These are phyloP conservation scores for Mayamaea pseudoterrestris DNA, from an alignment of 108 stramenopile genomes.

Conservation along the genomic window DNA sequence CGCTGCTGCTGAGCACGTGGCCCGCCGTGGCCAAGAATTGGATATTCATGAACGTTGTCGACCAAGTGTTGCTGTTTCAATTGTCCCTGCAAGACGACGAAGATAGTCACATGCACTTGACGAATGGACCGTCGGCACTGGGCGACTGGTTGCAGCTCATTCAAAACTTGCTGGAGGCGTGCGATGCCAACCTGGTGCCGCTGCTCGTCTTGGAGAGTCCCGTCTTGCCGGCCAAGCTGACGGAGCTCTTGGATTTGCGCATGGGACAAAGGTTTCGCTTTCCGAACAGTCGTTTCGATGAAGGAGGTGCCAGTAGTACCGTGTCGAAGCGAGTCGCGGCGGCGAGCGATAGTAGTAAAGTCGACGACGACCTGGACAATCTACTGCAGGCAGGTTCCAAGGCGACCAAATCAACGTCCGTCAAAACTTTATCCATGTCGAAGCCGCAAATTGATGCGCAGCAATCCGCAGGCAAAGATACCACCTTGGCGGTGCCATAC, in stretches of 20 bases:
- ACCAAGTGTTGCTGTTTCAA: constrained; percentile 33
- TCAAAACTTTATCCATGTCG: not conserved
- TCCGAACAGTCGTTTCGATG: constrained; percentile 6
- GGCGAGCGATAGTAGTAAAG: not conserved
- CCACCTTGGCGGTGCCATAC: constrained; percentile 13
- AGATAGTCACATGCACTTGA: too few species aligned
- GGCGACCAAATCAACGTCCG: constrained; percentile 1
- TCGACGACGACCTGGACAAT: constrained; percentile 53
- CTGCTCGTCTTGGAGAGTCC: constrained; percentile 45
- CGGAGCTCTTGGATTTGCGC: constrained; percentile 56
- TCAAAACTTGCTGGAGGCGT: constrained; percentile 18
- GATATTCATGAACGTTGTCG: constrained; percentile 56
- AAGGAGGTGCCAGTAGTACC: not conserved
- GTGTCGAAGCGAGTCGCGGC: not conserved
- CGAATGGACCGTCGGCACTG: constrained; percentile 26
- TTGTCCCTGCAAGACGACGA: constrained; percentile 31
- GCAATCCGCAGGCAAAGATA: not conserved
- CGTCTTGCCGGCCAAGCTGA: constrained; percentile 33
- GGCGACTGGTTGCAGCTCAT: constrained; percentile 46
- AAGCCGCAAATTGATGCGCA: too few species aligned
- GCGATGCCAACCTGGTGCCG: too few species aligned
- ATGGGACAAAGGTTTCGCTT: constrained; percentile 30
- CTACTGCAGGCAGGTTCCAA: constrained; percentile 24
- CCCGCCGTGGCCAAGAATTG: constrained; percentile 49
- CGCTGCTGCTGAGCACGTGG: constrained; percentile 29